These are phyloP conservation scores for Lophiostoma macrostomum DNA, from an alignment of 495 filamentous ascomycete species.

Conservation along the genomic window DNA sequence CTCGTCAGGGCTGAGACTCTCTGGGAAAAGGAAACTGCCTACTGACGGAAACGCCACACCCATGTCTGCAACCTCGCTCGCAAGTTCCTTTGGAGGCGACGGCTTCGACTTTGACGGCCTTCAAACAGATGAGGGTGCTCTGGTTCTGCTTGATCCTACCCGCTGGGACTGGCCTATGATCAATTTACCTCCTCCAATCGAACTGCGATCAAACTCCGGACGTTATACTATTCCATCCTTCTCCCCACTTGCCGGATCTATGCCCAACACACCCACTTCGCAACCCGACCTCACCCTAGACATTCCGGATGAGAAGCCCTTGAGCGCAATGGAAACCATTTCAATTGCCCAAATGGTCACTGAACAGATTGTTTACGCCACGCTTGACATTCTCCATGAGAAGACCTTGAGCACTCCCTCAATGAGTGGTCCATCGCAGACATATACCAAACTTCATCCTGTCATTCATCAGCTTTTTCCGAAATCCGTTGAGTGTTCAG, in stretches of 20 bases:
- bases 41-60: slow-evolving; percentile 33
- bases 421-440: background rate
- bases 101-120: slow-evolving; percentile 3
- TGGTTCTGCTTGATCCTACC: slow-evolving; percentile 27
- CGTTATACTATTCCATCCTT: slow-evolving; percentile 17
- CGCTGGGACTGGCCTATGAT: slow-evolving; percentile 33
- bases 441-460: background rate
- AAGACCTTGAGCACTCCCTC: background rate
- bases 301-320: slow-evolving; percentile 16
- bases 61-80: slow-evolving; percentile 24
- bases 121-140: slow-evolving; percentile 20
- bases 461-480: slow-evolving; percentile 22
- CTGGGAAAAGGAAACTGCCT: slow-evolving; percentile 25
- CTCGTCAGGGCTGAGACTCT: slow-evolving; percentile 3
- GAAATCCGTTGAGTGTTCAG: slow-evolving; percentile 21
- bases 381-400: slow-evolving; percentile 26
- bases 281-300: slow-evolving; percentile 21
- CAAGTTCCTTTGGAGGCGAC: slow-evolving; percentile 21
- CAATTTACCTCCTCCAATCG: slow-evolving; percentile 12
- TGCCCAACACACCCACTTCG: slow-evolving; percentile 45
- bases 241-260: slow-evolving; percentile 50
- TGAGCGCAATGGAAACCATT: slow-evolving; percentile 47
- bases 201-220: background rate
- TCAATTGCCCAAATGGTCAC: slow-evolving; percentile 60
- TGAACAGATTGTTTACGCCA: slow-evolving; percentile 51